Evolutionary conservation across 2,329 filamentous ascomycete species (phyloP).

Genomic region (Capronia americana): DNA sequence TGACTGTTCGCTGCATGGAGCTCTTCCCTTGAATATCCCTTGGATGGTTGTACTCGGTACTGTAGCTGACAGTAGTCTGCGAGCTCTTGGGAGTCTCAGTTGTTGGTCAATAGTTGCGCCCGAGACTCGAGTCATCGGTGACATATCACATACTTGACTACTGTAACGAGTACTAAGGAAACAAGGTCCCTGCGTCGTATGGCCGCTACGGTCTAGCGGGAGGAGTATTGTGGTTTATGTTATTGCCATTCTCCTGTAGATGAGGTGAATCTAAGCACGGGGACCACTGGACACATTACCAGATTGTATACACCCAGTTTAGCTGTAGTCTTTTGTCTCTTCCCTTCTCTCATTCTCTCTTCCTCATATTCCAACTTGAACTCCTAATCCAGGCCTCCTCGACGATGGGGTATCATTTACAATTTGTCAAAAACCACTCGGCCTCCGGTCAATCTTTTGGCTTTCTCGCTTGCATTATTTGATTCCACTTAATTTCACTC

Average conservation of each 20-base stretch:
- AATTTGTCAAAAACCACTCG: neutral
- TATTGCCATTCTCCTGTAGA: neutral
- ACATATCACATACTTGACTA: no score
- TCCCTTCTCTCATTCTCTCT: neutral
- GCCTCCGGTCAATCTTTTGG: neutral
- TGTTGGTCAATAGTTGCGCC: no score
- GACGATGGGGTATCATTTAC: conserved; percentile 1
- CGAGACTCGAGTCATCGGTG: no score
- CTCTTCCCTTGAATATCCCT: neutral
- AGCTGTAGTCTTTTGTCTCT: neutral
- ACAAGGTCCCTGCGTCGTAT: no score
- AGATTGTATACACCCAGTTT: neutral
- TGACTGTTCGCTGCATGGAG: neutral
- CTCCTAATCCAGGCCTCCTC: neutral
- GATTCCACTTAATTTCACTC: neutral
- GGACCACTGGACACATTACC: neutral
- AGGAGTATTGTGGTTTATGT: neutral
- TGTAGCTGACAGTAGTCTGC: no score
- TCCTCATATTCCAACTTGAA: neutral
- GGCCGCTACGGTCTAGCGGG: no score
- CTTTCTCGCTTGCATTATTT: neutral
- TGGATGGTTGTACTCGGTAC: no score
- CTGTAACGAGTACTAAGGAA: no score
- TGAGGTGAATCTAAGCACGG: neutral
- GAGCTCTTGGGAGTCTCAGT: no score